Base-by-base conservation (phyloP, 768 basidiomycete species). In the Leccinum broughii region DNA sequence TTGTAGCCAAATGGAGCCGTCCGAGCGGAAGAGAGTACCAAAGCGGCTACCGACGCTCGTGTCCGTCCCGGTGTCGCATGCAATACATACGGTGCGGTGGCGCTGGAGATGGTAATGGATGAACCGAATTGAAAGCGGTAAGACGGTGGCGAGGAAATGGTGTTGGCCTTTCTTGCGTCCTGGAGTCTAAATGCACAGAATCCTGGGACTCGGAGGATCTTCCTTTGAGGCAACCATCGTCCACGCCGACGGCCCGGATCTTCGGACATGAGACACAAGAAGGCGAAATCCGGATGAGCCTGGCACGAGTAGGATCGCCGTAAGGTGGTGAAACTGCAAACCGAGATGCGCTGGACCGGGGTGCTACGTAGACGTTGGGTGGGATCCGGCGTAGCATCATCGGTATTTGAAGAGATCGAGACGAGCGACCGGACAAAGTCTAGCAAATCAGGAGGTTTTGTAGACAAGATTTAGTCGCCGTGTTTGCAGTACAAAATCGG, bases 401-500 rank as follows among this genome's bases (percentile, higher is more conserved):
- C 28, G 15, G 37, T 9, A 2, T 46, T 34, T 17, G 55, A 54
- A 2, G 65, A 24, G 35, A 41, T 30, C 3, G 62, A 62, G 8
- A 64, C 37, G 15, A 74, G 57, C 10, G 57, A 56, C 1, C 22
- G 71, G 11, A 74, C 58, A n/a, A 74, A 59, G 22, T 55, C 51
- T 11, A 81, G 77, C 4, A 95, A 78, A 2, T 82, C 78, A 1
- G 78, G 71, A 26, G 88, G 79, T 8, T 72, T 66, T 1, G 81
- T 71, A 0, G 66, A 32, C 15, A 94, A 72, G 6, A 96, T 74
- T 8, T 64, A 66, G 2, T 74, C 68, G 30, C 76, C 77, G 65
- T 92, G 71, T 26, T 59, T 63, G 90, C 94, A 95, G 71, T 90
- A 96, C 13, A 87, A 55, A 3, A 70, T 63, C 0, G 95, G 89